Conservation (phyloP, 257 asterid species). For the Jacaranda mimosifolia region DNA sequence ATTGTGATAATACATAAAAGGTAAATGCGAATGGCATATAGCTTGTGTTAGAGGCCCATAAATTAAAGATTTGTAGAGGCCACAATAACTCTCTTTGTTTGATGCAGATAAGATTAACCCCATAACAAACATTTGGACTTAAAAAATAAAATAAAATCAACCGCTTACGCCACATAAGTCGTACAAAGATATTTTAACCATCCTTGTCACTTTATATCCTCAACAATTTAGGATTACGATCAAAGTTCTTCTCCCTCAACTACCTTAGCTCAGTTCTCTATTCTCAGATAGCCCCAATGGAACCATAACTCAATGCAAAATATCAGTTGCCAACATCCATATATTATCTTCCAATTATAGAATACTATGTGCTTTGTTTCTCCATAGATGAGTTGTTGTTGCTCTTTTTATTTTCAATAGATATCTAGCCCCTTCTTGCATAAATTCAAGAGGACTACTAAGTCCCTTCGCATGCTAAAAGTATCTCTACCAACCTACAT, state of each 20-base stretch:
- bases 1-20: not conserved
- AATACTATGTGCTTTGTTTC: not conserved
- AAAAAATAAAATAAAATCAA: not conserved
- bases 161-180: not conserved
- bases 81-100: constrained; percentile 8
- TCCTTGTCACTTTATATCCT: constrained; percentile 14
- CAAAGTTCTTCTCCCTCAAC: not conserved
- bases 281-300: not conserved
- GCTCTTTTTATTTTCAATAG: not conserved
- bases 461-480: not conserved
- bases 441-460: not conserved
- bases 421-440: not conserved
- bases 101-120: not conserved
- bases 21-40: not conserved
- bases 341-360: not conserved
- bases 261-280: not conserved
- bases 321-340: not conserved
- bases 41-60: not conserved
- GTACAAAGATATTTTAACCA: not conserved
- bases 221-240: constrained; percentile 2
- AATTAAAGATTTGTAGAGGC: not conserved
- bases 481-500: not conserved
- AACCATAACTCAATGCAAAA: not conserved
- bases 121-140: not conserved
- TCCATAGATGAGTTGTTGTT: constrained; percentile 18